These are phyloP conservation scores for Bipolaris cookei DNA, from an alignment of 2,329 filamentous ascomycete genomes.

Conservation along the genomic window DNA sequence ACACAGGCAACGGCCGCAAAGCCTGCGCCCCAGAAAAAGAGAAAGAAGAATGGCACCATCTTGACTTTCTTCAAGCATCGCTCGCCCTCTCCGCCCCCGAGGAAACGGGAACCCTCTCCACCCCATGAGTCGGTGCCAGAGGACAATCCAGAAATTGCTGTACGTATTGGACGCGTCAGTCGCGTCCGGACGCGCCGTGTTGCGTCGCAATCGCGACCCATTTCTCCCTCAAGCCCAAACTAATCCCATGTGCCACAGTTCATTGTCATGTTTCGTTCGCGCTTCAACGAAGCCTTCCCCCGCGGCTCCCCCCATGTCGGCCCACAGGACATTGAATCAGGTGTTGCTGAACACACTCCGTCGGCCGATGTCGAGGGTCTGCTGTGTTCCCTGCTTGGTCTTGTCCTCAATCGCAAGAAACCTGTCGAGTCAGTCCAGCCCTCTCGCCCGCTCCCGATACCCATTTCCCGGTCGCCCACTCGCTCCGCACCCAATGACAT, in stretches of 20 bases:
- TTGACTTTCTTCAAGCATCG: constrained; percentile 50
- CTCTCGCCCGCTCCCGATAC: constrained; percentile 13
- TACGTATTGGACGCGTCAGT: constrained; percentile 63
- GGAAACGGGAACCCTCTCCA: constrained; percentile 84
- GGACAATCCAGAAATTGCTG: constrained; percentile 90
- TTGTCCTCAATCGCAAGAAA: constrained; percentile 96
- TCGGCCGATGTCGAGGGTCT: constrained; percentile 87
- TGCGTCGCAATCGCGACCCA: constrained; percentile 25
- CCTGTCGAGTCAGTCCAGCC: constrained; percentile 84
- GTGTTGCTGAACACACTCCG: constrained; percentile 76
- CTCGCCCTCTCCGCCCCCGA: constrained; percentile 57
- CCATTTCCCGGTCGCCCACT: constrained; percentile 27
- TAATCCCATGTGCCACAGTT: constrained; percentile 66
- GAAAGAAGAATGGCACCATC: constrained; percentile 46
- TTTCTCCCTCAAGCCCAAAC: constrained; percentile 29
- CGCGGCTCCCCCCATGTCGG: constrained; percentile 88
- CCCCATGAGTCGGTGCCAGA: constrained; percentile 88
- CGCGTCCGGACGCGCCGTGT: constrained; percentile 46
- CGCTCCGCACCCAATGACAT: background rate
- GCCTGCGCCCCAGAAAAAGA: constrained; percentile 36
- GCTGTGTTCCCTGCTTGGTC: constrained; percentile 83
- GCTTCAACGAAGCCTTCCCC: constrained; percentile 88
- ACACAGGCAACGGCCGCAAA: constrained; percentile 35
- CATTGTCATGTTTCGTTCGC: constrained; percentile 96
- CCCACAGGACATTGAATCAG: constrained; percentile 91